Evolutionary conservation across 805 yeast genomes (phyloP), one percentile per base, ranked within the genome.

Genomic region (Starmerella potacharoeniae): DNA sequence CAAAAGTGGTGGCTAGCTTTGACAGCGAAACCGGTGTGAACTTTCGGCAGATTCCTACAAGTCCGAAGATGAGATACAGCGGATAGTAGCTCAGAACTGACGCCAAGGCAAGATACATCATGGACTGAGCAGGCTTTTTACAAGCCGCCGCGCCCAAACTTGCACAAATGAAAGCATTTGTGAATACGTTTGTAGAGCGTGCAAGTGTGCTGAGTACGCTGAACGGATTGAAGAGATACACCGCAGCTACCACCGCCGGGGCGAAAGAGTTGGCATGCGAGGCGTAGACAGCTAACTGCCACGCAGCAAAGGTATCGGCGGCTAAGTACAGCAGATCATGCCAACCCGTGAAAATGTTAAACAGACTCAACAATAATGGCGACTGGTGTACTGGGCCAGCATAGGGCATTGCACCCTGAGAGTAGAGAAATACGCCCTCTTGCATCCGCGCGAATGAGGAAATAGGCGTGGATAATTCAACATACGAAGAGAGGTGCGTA

Each of bases 341-440:
- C 48, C 48, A 46, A 31, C 31, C 31, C 22, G 52, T 2, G 5
- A 8, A 3, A 10, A 17, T 37, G n/a, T 66, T 60, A 7, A 79
- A 46, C 6, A 71, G 49, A 10, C 75, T 71, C 65, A 83, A 74
- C 1, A 91, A 64, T 17, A 89, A 65, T 4, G 96, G 96, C 3
- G 95, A 81, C 62, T 88, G 95, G 68, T 88, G 91, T 37, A 84
- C 83, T 16, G 89, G 81, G 9, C 97, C 96, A 58, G 80, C 80
- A 64, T 88, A 91, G 8, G 88, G 80, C 48, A 81, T 75, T 51
- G 84, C 72, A 22, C 74, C 75, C 62, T 81, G 77, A 3, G 73
- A 66, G 54, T 79, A 69, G 51, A 86, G 74, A 61, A 77, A 86
- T 10, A 85, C 70, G 11, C 90, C 90, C 65, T 85, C 95, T 61